Percentiles rank a stretch among this genome's conserved stretches.
Conservation (phyloP, 352 stramenopile species). For the Pythium sukuiense region DNA sequence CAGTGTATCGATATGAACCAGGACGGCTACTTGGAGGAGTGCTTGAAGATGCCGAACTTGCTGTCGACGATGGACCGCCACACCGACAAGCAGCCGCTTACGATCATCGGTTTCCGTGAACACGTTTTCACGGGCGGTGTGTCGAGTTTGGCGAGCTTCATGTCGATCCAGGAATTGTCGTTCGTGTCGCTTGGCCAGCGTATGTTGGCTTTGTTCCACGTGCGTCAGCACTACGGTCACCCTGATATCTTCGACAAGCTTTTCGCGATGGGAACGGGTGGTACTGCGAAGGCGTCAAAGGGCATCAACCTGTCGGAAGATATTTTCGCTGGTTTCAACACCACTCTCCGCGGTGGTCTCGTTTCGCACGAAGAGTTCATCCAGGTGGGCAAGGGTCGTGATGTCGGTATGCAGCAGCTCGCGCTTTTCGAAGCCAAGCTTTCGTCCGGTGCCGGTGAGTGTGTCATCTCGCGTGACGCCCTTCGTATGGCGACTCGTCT, state of each 20-base stretch:
- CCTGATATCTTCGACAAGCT: constrained; percentile 90
- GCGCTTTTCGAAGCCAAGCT: constrained; percentile 98
- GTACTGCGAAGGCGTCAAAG: constrained; percentile 82
- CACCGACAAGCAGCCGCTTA: constrained; percentile 66
- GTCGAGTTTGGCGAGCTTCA: constrained; percentile 84
- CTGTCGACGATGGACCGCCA: constrained; percentile 77
- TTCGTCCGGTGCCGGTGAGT: constrained; percentile 95
- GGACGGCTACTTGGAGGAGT: constrained; percentile 83
- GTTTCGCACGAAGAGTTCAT: constrained; percentile 85
- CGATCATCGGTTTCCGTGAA: constrained; percentile 86
- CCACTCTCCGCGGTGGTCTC: constrained; percentile 66
- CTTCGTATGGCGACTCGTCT: constrained; percentile 94
- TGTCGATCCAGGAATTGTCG: constrained; percentile 84
- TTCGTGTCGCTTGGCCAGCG: constrained; percentile 84
- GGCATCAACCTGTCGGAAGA: constrained; percentile 87
- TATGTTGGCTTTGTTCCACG: constrained; percentile 75
- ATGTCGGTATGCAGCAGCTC: constrained; percentile 99
- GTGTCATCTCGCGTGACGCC: constrained; percentile 96
- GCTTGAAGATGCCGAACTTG: constrained; percentile 80
- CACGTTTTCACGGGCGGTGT: constrained; percentile 84
- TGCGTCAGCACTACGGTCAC: constrained; percentile 86
- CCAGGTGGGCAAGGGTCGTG: constrained; percentile 95
- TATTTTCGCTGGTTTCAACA: constrained; percentile 90
- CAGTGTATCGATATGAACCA: constrained; percentile 93
- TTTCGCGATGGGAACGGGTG: constrained; percentile 79